These are phyloP conservation scores for Nigrospora oryzae DNA, from an alignment of 2,329 filamentous ascomycete genomes.

Conservation along the genomic window DNA sequence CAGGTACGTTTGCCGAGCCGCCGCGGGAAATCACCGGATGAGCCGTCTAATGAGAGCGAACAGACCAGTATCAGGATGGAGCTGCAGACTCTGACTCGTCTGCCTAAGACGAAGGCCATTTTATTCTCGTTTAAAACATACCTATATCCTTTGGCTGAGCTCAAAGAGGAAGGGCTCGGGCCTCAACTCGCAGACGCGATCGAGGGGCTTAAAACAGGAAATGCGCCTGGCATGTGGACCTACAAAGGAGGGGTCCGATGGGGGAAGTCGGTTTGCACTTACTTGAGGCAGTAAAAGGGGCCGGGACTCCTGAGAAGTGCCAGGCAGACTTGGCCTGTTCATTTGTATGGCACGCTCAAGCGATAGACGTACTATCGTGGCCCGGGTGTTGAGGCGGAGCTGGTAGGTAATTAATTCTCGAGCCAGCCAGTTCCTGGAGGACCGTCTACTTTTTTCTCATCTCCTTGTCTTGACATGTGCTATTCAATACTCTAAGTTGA, in stretches of 20 bases:
- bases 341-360: too few relatives aligned
- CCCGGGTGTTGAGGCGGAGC: too few relatives aligned
- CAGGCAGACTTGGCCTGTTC: too few relatives aligned
- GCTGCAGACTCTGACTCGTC: constrained; percentile 40
- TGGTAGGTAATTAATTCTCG: too few relatives aligned
- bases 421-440: too few relatives aligned
- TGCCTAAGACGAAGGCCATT: constrained; percentile 36
- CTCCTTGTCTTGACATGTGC: too few relatives aligned
- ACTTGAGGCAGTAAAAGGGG: constrained; percentile 24
- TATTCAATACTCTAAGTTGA: too few relatives aligned
- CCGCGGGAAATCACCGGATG: neutral
- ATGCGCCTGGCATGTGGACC: constrained; percentile 43
- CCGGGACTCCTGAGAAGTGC: too few relatives aligned
- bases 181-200: constrained; percentile 39
- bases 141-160: constrained; percentile 35
- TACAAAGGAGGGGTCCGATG: constrained; percentile 13
- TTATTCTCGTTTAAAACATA: constrained; percentile 51
- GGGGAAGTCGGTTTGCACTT: constrained; percentile 37
- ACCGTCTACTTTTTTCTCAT: too few relatives aligned
- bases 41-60: neutral
- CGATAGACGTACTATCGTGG: too few relatives aligned
- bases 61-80: constrained; percentile 35
- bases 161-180: constrained; percentile 40
- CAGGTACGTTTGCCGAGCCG: constrained; percentile 15
- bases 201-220: constrained; percentile 40